Conservation (phyloP, 371 early-diverging fungal species). For the Syncephalastrum contaminatum region DNA sequence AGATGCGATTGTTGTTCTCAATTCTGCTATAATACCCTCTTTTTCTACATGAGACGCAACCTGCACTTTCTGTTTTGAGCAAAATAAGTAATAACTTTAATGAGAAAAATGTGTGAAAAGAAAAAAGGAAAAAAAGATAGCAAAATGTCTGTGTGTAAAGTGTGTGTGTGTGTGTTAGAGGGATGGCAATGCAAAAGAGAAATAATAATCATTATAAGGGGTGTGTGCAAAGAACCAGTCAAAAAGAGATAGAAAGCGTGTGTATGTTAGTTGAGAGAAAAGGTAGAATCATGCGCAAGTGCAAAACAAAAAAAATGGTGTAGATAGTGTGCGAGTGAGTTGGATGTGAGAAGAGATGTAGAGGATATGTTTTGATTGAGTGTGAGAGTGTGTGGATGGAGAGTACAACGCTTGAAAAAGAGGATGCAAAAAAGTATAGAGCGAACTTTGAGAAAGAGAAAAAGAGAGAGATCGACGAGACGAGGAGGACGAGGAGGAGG, state of each 20-base stretch:
- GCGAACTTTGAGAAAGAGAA: neutral
- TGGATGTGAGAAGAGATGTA: neutral
- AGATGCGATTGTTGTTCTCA: too few species aligned
- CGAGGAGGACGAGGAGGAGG: neutral
- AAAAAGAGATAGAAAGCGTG: neutral
- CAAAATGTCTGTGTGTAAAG: neutral
- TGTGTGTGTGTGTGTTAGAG: too few species aligned
- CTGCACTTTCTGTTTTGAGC: too few species aligned
- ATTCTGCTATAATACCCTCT: too few species aligned
- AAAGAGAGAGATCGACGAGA: constrained; percentile 2
- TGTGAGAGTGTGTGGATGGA: constrained; percentile 2
- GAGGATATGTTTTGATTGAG: neutral
- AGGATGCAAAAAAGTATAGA: neutral
- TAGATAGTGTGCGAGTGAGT: constrained; percentile 4
- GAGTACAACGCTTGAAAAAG: too few species aligned
- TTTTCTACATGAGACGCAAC: too few species aligned
- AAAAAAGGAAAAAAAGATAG: constrained; percentile 5
- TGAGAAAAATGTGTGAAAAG: constrained; percentile 2
- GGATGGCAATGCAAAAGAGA: constrained; percentile 1
- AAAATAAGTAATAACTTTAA: constrained; percentile 1
- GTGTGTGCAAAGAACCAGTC: neutral
- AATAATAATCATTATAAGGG: constrained; percentile 5
- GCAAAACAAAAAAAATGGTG: too few species aligned
- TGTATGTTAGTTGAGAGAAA: neutral
- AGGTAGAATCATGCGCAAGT: neutral